A percentile compares a stretch with the other conserved stretches of the same genome.
Conservation (phyloP, 192 early-diverging fungal genomes). For the Coemansia sp. region DNA sequence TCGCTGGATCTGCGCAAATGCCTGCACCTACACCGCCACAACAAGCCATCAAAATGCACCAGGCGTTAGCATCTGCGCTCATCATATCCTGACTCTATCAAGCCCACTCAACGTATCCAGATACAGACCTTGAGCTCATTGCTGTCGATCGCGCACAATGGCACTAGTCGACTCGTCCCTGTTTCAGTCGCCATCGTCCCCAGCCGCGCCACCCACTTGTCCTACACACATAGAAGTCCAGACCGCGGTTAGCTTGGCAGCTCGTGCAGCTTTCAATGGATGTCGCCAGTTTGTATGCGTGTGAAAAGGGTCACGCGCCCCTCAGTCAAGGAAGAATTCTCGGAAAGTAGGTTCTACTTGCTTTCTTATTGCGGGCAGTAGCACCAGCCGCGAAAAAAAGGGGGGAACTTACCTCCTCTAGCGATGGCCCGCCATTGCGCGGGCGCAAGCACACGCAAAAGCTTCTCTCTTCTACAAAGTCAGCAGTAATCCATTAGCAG, state of each 20-base stretch:
- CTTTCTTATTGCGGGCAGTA: not conserved
- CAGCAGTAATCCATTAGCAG: not conserved
- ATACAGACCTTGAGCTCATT: constrained; percentile 31
- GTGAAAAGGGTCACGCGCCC: not conserved
- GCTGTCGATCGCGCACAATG: constrained; percentile 36
- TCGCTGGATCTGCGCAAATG: constrained; percentile 39
- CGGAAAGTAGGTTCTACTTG: not conserved
- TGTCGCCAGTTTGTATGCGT: not conserved
- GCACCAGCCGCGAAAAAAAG: not conserved
- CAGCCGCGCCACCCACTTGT: constrained; percentile 40
- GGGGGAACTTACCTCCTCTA: constrained; percentile 28
- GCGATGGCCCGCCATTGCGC: constrained; percentile 31
- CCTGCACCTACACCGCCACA: constrained; percentile 39
- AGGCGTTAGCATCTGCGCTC: not conserved
- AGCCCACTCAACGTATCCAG: not conserved
- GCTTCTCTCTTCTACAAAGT: constrained; percentile 16
- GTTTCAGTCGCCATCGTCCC: not conserved
- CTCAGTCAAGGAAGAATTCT: not conserved
- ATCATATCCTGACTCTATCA: not conserved
- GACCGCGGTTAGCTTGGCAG: not conserved
- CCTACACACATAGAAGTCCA: constrained; percentile 21
- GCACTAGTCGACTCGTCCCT: constrained; percentile 21
- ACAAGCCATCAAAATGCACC: not conserved
- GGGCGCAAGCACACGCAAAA: constrained; percentile 41
- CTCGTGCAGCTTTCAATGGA: not conserved